These are phyloP conservation scores for Takashimella tepidaria DNA, from an alignment of 1,284 basidiomycete genomes.

Conservation along the genomic window DNA sequence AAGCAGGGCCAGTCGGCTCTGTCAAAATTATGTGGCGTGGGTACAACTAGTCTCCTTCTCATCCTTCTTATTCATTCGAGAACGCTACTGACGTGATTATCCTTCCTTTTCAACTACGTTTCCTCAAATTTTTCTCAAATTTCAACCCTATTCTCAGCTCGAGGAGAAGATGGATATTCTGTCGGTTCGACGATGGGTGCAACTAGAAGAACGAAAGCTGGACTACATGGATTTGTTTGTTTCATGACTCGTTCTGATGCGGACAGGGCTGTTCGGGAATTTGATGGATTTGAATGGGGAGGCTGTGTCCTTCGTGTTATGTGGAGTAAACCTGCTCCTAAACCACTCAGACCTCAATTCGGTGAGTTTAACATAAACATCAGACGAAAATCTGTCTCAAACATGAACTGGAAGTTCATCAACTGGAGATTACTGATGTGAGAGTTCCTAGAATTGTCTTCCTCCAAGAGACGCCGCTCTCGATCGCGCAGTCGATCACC, in stretches of 20 bases:
- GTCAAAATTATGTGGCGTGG: constrained; percentile 94
- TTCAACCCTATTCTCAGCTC: constrained; percentile 20
- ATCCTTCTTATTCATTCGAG: background rate
- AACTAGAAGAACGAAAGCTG: constrained; percentile 61
- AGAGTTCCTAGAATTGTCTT: background rate
- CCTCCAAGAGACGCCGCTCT: constrained; percentile 12
- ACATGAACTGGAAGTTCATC: too few species aligned
- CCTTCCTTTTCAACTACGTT: background rate
- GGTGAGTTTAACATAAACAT: too few species aligned
- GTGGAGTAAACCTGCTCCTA: constrained; percentile 91
- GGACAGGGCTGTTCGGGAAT: constrained; percentile 74
- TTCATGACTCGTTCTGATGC: constrained; percentile 91
- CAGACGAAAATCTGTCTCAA: too few species aligned
- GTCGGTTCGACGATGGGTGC: constrained; percentile 65
- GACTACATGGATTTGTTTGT: constrained; percentile 88
- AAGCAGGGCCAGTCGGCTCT: constrained; percentile 52
- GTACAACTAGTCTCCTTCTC: constrained; percentile 52
- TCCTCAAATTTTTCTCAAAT: background rate
- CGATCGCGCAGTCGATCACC: constrained; percentile 30
- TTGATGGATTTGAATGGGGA: constrained; percentile 89
- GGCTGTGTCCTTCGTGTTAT: constrained; percentile 76
- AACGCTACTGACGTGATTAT: background rate
- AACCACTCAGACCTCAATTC: constrained; percentile 72
- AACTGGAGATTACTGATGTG: too few species aligned
- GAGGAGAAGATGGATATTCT: constrained; percentile 36